phyloP scores from a whole-genome alignment of 805 yeast genomes.

The Tetrapisispora taiwanensis region DNA sequence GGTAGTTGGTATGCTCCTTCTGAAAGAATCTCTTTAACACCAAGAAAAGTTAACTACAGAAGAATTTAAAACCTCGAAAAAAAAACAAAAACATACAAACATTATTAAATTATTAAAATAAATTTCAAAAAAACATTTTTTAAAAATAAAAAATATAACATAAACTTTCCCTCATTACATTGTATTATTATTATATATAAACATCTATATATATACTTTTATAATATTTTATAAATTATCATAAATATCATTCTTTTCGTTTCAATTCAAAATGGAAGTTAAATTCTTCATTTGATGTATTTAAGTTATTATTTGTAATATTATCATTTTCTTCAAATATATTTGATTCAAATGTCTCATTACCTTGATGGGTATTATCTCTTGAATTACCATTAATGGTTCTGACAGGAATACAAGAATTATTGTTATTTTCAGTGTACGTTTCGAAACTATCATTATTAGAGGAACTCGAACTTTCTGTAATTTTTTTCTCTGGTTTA shows the following conservation, averaged over 20 bases:
- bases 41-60: conserved; percentile 20
- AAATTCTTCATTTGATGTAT: neutral
- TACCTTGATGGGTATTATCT: neutral
- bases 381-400: neutral
- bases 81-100: too few relatives aligned
- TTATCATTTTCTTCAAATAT: neutral
- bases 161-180: neutral
- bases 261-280: conserved; percentile 2
- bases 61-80: neutral
- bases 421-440: neutral
- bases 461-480: neutral
- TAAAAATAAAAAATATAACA: neutral
- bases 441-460: neutral
- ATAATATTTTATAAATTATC: conserved; percentile 1
- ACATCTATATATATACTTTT: neutral
- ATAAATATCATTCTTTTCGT: neutral
- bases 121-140: neutral
- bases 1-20: conserved; percentile 59
- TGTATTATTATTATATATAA: neutral
- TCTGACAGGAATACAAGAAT: neutral
- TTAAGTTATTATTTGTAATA: neutral
- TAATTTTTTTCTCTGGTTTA: neutral
- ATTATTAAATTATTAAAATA: too few relatives aligned
- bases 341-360: neutral
- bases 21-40: conserved; percentile 33